Conservation (phyloP, 371 early-diverging fungal species). For the Batrachochytrium dendrobatidis region DNA sequence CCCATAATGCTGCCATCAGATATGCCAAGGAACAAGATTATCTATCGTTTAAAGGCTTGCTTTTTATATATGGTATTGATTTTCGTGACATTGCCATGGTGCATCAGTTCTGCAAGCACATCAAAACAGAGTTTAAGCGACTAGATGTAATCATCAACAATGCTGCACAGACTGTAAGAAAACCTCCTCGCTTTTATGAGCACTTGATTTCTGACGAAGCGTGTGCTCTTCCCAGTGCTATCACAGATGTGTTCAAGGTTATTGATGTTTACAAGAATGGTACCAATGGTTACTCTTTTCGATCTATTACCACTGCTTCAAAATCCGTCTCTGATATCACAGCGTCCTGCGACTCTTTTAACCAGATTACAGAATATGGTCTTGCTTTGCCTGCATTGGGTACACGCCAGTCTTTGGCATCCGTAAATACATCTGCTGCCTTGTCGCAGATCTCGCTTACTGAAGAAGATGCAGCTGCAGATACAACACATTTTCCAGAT, state of each 20-base stretch:
- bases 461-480: slow-evolving; percentile 7
- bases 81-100: slow-evolving; percentile 40
- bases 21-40: slow-evolving; percentile 32
- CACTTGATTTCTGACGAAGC: slow-evolving; percentile 33
- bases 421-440: slow-evolving; percentile 16
- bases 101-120: slow-evolving; percentile 31
- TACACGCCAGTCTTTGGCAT: slow-evolving; percentile 6
- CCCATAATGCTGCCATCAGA: slow-evolving; percentile 34
- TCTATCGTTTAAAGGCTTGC: slow-evolving; percentile 17
- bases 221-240: slow-evolving; percentile 8
- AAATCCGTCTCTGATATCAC: not conserved
- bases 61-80: slow-evolving; percentile 35
- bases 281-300: slow-evolving; percentile 15
- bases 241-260: slow-evolving; percentile 20
- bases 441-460: slow-evolving; percentile 30
- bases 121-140: slow-evolving; percentile 19
- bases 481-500: slow-evolving; percentile 24
- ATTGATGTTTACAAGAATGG: slow-evolving; percentile 24
- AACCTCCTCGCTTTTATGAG: slow-evolving; percentile 39
- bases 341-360: not conserved
- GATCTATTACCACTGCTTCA: not conserved
- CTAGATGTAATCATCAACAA: slow-evolving; percentile 45
- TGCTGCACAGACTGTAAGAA: slow-evolving; percentile 45
- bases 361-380: too few species aligned
- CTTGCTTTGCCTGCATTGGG: slow-evolving; percentile 12